A percentile compares a stretch with the other conserved stretches of the same genome.
phyloP scores from a whole-genome alignment of 2,329 filamentous ascomycete genomes.

The Fusarium sp. region DNA sequence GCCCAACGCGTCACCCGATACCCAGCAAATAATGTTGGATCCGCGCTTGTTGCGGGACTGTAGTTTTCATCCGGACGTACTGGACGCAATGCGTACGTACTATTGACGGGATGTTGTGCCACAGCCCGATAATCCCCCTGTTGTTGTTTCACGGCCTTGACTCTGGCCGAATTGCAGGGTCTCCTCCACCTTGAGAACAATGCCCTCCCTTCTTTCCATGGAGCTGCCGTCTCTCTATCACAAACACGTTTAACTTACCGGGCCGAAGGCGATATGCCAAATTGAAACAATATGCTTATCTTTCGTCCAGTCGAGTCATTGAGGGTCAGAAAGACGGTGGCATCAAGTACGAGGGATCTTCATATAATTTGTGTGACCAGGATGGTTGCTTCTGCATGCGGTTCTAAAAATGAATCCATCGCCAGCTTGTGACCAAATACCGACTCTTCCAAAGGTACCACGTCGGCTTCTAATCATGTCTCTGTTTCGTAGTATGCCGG shows the following conservation, averaged over 20 bases:
- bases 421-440: neutral
- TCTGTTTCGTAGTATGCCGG: neutral
- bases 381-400: neutral
- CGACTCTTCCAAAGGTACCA: neutral
- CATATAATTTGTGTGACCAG: constrained; percentile 8
- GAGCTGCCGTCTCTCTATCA: neutral
- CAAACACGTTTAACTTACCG: neutral
- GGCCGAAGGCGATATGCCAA: neutral
- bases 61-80: neutral
- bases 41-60: neutral
- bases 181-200: neutral
- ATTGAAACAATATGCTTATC: neutral
- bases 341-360: constrained; percentile 1
- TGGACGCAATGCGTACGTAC: neutral
- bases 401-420: constrained; percentile 3
- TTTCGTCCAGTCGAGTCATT: neutral
- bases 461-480: neutral
- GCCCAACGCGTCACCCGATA: neutral
- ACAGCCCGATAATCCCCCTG: neutral
- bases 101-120: neutral
- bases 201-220: neutral
- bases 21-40: neutral
- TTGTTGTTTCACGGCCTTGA: constrained; percentile 6
- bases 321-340: neutral
- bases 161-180: neutral